Evolutionary conservation across 352 stramenopile genomes (phyloP), one percentile per base, ranked within the genome.

Genomic region (Globisporangium parvum): DNA sequence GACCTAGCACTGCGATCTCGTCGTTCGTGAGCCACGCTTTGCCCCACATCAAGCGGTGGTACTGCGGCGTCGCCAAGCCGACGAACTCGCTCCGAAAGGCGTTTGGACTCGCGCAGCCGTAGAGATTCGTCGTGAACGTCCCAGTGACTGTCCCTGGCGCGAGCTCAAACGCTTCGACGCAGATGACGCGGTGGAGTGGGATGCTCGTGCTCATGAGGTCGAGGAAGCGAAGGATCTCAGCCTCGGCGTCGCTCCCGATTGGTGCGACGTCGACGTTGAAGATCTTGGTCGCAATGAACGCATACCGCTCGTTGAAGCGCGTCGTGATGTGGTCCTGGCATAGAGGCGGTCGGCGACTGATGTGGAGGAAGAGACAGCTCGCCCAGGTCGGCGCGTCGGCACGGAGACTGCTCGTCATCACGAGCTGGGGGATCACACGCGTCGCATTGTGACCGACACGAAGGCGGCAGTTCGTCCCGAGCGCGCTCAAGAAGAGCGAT

Each of bases 31-130:
- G 57, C 57, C 62, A 65, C 4, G 47, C 57, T 40, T 59, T 65
- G 33, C 44, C 39, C 12, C 44, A 49, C 39, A 59, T 20, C 39
- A 69, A 10, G 20, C 54, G 23, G 14, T 47, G 15, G 35, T 58
- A 65, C n/a, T 28, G 23, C 10, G 45, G 53, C n/a, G 52, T 53
- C 14, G 51, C 49, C 10, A 65, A 37, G 3, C 60, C 62, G 17
- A 58, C 47, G 21, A 64, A 68, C 20, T 51, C 45, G 21, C 31
- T 57, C 17, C 45, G 26, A 28, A 48, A 67, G 24, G 61, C 20
- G 21, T 66, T 70, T 6, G 59, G 48, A 20, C 63, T 70, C n/a
- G 59, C 59, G 24, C 63, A 70, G 47, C 59, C 63, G 23, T 51
- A 69, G 33, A 66, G 39, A 1, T n/a, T 62, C 1, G 53, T 28